These are phyloP conservation scores for Penicillium olsonii DNA, from an alignment of 2,329 filamentous ascomycete species.

Conservation along the genomic window DNA sequence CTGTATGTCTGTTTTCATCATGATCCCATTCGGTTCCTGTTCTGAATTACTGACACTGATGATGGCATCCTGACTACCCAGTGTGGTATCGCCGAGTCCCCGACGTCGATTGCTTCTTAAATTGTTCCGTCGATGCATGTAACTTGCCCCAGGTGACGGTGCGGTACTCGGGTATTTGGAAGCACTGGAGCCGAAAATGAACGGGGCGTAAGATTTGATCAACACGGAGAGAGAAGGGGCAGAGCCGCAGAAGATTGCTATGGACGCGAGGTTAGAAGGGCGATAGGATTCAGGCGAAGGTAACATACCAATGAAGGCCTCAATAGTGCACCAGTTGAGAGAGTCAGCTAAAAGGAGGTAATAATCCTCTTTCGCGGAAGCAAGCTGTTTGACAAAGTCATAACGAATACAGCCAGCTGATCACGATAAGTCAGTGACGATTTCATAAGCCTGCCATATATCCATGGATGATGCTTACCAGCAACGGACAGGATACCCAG, in stretches of 20 bases:
- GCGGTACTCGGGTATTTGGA: neutral
- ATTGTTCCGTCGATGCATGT: neutral
- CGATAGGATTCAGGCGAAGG: too few species aligned
- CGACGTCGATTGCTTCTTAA: neutral
- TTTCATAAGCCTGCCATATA: neutral
- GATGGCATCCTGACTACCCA: conserved; percentile 1
- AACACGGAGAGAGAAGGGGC: conserved; percentile 13
- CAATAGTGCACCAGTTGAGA: conserved; percentile 20
- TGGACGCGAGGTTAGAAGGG: neutral
- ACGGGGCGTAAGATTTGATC: conserved; percentile 7
- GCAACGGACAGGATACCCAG: conserved; percentile 15
- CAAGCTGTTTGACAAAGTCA: conserved; percentile 12
- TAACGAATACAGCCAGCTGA: conserved; percentile 20
- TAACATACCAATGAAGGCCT: conserved; percentile 16
- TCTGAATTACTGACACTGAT: neutral
- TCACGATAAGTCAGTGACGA: neutral
- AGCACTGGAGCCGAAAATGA: conserved; percentile 3
- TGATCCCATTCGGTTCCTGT: conserved; percentile 4
- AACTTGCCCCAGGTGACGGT: neutral
- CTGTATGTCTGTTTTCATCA: conserved; percentile 14
- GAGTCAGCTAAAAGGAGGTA: conserved; percentile 18
- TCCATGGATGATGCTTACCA: neutral
- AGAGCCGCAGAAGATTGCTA: conserved; percentile 20
- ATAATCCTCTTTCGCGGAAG: conserved; percentile 11
- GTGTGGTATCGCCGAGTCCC: neutral